These are phyloP conservation scores for Cryoendolithus antarcticus DNA, from an alignment of 2,329 filamentous ascomycete genomes.

Conservation along the genomic window DNA sequence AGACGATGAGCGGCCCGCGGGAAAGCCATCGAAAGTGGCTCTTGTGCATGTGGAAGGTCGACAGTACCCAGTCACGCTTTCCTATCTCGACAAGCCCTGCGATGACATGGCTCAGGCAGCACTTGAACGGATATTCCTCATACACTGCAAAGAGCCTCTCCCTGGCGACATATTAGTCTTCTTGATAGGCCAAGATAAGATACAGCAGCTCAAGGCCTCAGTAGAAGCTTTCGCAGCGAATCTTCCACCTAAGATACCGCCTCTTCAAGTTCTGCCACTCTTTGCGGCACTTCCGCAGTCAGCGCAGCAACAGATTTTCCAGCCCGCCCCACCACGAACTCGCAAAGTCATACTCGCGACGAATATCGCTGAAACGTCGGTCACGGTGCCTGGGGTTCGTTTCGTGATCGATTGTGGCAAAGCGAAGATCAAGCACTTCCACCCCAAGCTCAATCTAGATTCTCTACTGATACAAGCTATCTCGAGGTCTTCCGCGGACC, in stretches of 20 bases:
- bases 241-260: conserved; percentile 38
- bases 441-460: conserved; percentile 72
- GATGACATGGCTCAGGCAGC: conserved; percentile 73
- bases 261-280: conserved; percentile 59
- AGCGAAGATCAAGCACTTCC: conserved; percentile 86
- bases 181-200: conserved; percentile 82
- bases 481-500: conserved; percentile 84
- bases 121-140: conserved; percentile 69
- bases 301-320: conserved; percentile 77
- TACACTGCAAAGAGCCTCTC: conserved; percentile 78
- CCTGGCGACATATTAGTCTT: conserved; percentile 92
- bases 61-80: conserved; percentile 70
- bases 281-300: conserved; percentile 83
- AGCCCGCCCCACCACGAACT: conserved; percentile 58
- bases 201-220: conserved; percentile 67
- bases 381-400: conserved; percentile 85
- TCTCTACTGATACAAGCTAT: conserved; percentile 83
- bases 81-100: conserved; percentile 62
- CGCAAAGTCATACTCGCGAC: conserved; percentile 86
- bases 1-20: conserved; percentile 1
- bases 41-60: conserved; percentile 68
- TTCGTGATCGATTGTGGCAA: conserved; percentile 91
- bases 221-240: conserved; percentile 67
- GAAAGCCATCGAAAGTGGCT: conserved; percentile 7
- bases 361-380: conserved; percentile 97